These are phyloP conservation scores for Cyberlindnera maritima DNA, from an alignment of 805 yeast species.

Conservation along the genomic window DNA sequence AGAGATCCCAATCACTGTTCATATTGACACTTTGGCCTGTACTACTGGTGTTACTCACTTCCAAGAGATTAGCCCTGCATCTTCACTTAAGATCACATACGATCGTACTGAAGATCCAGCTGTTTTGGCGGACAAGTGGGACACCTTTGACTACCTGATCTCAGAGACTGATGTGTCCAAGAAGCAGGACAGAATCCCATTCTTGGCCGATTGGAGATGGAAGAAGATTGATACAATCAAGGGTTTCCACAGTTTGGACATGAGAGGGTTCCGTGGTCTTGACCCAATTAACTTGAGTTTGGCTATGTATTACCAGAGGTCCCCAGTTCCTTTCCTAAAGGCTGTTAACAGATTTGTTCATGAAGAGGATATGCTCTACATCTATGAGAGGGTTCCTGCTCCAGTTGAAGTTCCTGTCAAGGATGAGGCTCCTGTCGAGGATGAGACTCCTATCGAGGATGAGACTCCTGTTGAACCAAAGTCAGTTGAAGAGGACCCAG, in stretches of 20 bases:
- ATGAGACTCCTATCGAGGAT: background rate
- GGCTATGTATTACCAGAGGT: slow-evolving; percentile 8
- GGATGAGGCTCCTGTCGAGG: background rate
- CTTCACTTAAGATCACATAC: slow-evolving; percentile 40
- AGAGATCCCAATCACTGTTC: slow-evolving; percentile 42
- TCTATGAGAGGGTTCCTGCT: slow-evolving; percentile 19
- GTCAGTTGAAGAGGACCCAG: background rate
- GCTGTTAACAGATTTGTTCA: slow-evolving; percentile 16
- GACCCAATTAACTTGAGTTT: slow-evolving; percentile 10
- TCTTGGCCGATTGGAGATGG: slow-evolving; percentile 40
- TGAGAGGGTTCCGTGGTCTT: slow-evolving; percentile 12
- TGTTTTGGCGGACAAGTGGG: slow-evolving; percentile 41
- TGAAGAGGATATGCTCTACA: slow-evolving; percentile 9
- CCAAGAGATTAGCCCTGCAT: slow-evolving; percentile 47
- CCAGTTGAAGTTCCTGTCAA: background rate
- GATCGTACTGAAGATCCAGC: slow-evolving; percentile 69
- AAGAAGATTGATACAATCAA: slow-evolving; percentile 35
- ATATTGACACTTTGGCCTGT: slow-evolving; percentile 76
- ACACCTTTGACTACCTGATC: slow-evolving; percentile 49
- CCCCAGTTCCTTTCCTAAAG: slow-evolving; percentile 15
- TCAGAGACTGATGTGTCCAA: slow-evolving; percentile 30
- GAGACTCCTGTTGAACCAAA: background rate
- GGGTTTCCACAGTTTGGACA: slow-evolving; percentile 42
- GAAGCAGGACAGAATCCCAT: slow-evolving; percentile 20
- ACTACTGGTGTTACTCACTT: slow-evolving; percentile 86